Conservation (phyloP, 768 basidiomycete genomes). For the Xerocomus spinulosus region DNA sequence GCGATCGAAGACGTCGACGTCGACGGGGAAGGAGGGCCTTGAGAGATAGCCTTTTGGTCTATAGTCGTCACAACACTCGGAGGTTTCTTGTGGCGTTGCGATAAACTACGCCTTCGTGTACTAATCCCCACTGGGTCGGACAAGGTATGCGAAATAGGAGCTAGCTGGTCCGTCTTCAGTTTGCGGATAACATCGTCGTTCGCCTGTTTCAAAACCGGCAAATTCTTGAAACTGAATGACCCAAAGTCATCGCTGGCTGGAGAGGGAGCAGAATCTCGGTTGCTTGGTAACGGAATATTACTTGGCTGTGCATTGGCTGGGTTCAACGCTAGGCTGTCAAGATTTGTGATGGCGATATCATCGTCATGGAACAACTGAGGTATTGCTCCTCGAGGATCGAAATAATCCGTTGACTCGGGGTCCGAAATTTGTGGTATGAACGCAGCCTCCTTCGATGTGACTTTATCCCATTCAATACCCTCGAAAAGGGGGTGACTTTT, state of each 20-base stretch:
- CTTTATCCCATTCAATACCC: conserved; percentile 89
- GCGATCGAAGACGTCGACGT: conserved; percentile 89
- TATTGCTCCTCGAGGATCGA: conserved; percentile 92
- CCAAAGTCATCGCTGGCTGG: conserved; percentile 89
- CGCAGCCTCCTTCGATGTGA: conserved; percentile 82
- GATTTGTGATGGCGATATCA: conserved; percentile 55
- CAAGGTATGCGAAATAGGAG: conserved; percentile 69
- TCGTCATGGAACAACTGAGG: conserved; percentile 91
- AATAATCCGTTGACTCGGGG: conserved; percentile 99
- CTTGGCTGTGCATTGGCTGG: conserved; percentile 14
- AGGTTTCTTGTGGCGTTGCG: conserved; percentile 74
- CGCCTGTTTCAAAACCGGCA: conserved; percentile 92
- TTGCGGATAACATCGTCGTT: conserved; percentile 98
- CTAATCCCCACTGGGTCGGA: conserved; percentile 58
- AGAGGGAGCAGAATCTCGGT: conserved; percentile 40
- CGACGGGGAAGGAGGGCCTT: conserved; percentile 88
- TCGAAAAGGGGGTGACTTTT: conserved; percentile 88
- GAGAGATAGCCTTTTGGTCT: conserved; percentile 56
- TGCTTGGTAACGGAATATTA: conserved; percentile 31
- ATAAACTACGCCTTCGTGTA: conserved; percentile 74
- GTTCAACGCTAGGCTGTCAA: conserved; percentile 40
- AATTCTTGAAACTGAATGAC: conserved; percentile 96
- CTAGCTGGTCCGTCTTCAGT: conserved; percentile 85
- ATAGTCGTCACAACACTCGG: conserved; percentile 69
- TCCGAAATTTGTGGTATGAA: conserved; percentile 95